phyloP scores from a whole-genome alignment of 305 asterid species.

The Plantago coronopus region DNA sequence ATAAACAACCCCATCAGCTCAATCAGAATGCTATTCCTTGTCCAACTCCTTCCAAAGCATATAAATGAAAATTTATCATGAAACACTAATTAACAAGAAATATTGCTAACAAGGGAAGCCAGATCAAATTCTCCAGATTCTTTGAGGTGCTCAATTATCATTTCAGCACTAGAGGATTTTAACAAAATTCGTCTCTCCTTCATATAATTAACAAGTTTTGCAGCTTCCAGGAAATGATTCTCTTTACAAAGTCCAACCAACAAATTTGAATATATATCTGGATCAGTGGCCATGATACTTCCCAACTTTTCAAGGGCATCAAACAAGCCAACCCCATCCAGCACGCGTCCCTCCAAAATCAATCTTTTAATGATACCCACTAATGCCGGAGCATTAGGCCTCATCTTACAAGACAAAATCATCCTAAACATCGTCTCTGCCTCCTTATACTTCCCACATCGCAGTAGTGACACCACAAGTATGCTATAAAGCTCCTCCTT shows the following conservation, averaged over 20 bases:
- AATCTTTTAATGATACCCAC: slow-evolving; percentile 37
- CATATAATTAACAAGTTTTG: slow-evolving; percentile 39
- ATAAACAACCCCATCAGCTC: no score
- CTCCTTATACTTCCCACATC: slow-evolving; percentile 40
- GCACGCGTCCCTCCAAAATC: slow-evolving; percentile 39
- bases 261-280: slow-evolving; percentile 45
- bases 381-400: slow-evolving; percentile 56
- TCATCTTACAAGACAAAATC: slow-evolving; percentile 55
- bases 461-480: slow-evolving; percentile 51
- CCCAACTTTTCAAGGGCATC: slow-evolving; percentile 50
- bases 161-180: slow-evolving; percentile 29
- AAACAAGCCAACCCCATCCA: slow-evolving; percentile 56
- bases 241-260: slow-evolving; percentile 50
- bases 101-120: slow-evolving; percentile 28
- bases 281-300: slow-evolving; percentile 36
- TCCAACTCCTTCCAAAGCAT: neutral
- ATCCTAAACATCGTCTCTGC: slow-evolving; percentile 50
- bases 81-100: slow-evolving; percentile 18
- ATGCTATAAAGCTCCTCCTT: slow-evolving; percentile 50
- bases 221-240: slow-evolving; percentile 44
- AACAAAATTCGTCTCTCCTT: slow-evolving; percentile 32
- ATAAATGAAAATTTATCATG: neutral
- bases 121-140: slow-evolving; percentile 39
- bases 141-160: slow-evolving; percentile 31
- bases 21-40: neutral